Evolutionary conservation across 495 filamentous ascomycete species (phyloP), one percentile per base, ranked within the genome.

Genomic region (Apodospora peruviana): DNA sequence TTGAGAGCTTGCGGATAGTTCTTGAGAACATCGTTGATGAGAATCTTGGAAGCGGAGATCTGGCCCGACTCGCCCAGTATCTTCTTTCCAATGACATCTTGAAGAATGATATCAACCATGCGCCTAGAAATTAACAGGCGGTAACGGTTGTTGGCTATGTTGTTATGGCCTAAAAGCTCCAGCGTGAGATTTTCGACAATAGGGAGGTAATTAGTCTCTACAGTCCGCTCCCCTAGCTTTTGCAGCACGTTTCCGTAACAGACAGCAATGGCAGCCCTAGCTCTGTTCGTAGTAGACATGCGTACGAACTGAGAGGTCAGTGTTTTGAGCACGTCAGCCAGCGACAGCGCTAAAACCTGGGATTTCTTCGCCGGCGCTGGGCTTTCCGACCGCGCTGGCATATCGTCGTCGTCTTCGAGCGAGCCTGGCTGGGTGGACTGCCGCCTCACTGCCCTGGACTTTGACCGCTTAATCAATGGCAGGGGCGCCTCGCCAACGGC

Each of bases 1-100:
- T 95, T 94, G 41, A 97, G 70, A 11, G 86, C 87, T 61, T 95
- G 89, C 2, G 93, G 94, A 43, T 93, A 97, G 58, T 97, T 93
- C 64, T 94, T 97, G 37, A 97, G 77, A 38, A 95, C 75, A 50
- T 88, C 82, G 60, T 95, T 96, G 57, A 96, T 78, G 40, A 99
- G 69, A 52, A 78, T 81, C 52, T 81, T 89, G 5, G 90, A 87
- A 24, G 88, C 90, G 56, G 82, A 83, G 41, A 87, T 72, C 52
- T 94, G 90, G 5, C 89, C 91, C 20, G 87, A 84, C 61, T 97
- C 93, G 2, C 90, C 88, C 3, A 99, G 78, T 44, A 96, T 82
- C 53, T 83, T 80, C 39, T 78, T 78, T 5, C 90, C 90, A 62
- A 97, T 75, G 5, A 91, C 83, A 54, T 91, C 83, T 51, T 94